Base-by-base conservation (phyloP, 176 grass and related monocot genomes). In the Oryza punctata region DNA sequence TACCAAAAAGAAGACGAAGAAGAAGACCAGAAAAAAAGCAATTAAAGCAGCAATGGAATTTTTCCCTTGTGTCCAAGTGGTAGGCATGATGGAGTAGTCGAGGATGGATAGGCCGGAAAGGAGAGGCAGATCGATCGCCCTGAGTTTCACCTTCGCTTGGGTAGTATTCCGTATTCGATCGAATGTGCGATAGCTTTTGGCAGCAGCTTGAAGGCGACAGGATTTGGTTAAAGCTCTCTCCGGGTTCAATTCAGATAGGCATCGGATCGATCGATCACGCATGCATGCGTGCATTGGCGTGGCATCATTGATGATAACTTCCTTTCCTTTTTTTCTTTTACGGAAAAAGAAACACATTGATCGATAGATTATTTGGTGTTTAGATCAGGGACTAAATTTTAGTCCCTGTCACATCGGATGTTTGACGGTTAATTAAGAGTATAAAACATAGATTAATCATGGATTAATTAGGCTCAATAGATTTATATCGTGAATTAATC, bases 131-230 rank as follows among this genome's bases (percentile, higher is more conserved):
- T 21, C 32, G 33, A 63, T 57, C 47, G 70, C 13, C 25, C 19
- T 40, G 75, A 37, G 69, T 9, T 15, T 59, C 28, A 38, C 68
- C 54, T 60, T 60, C 1, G 28, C 45, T 69, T 26, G 65, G 33
- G 38, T 35, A 35, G 33, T 60, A 12, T 15, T n/a, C 19, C 37
- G 37, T 38, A 38, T 38, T 38, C 37, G 37, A 38, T 38, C 37
- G 37, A 38, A 19, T 52, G 49, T 52, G 49, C 38, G 3, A 2
- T 38, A 26, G 18, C 50, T 10, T 85, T 79, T 65, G 15, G 1
- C 12, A 41, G 40, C 40, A 4, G 13, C 1, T 24, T 57, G 83
- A 79, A 11, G 84, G 67, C 67, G 84, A 85, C 75, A 63, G 75
- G 38, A n/a, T 47, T 83, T 15, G 70, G 70, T 57, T 70, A 14